Evolutionary conservation across 345 rosid genomes (phyloP).

Genomic region (Eucalyptus sp.): DNA sequence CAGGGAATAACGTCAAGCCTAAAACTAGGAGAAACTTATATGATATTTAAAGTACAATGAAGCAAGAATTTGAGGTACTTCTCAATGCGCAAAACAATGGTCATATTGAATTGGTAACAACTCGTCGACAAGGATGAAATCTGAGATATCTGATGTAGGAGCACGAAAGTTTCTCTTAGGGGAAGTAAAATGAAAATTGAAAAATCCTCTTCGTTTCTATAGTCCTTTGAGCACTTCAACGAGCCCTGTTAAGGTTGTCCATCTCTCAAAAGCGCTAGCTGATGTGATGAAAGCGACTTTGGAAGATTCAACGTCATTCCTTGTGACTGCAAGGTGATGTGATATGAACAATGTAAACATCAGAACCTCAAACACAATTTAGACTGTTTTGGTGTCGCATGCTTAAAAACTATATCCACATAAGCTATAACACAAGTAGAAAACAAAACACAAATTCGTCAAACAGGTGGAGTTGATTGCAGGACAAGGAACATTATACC

Average conservation of each 20-base stretch:
- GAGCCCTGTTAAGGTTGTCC: slow-evolving; percentile 67
- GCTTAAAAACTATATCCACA: not conserved
- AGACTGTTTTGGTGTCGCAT: not conserved
- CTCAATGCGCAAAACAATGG: not conserved
- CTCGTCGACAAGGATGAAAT: not conserved
- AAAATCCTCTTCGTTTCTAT: slow-evolving; percentile 3
- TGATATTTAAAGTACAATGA: not conserved
- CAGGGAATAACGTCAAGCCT: not conserved
- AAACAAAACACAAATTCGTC: not conserved
- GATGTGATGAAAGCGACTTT: slow-evolving; percentile 66
- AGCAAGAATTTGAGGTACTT: not conserved
- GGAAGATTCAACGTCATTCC: slow-evolving; percentile 68
- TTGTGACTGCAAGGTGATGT: slow-evolving; percentile 30
- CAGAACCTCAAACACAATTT: not conserved
- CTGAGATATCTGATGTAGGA: not conserved
- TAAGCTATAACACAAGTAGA: not conserved
- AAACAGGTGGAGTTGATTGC: not conserved
- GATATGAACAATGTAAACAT: not conserved
- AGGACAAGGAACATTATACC: slow-evolving; percentile 17
- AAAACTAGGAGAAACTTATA: not conserved
- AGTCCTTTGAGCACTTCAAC: slow-evolving; percentile 60
- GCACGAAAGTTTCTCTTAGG: not conserved
- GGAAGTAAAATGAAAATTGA: not conserved
- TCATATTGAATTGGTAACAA: not conserved
- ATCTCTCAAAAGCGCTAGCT: slow-evolving; percentile 76